phyloP scores from a whole-genome alignment of 2,329 filamentous ascomycete species.

The Cordyceps cateniannulata region DNA sequence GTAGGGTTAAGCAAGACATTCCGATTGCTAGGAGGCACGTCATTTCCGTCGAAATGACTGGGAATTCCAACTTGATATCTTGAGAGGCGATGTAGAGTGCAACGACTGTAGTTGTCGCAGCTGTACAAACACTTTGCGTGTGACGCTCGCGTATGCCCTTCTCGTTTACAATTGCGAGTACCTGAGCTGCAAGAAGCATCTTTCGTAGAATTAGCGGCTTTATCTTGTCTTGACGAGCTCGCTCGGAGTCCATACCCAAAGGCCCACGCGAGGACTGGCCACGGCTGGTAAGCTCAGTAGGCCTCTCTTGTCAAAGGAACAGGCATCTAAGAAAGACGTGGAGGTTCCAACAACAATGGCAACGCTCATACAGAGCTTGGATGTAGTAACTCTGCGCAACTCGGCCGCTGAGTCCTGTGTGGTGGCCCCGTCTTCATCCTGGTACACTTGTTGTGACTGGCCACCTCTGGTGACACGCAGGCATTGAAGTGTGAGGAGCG shows the following conservation, averaged over 20 bases:
- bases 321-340: neutral
- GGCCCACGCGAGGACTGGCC: neutral
- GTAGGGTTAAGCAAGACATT: slow-evolving; percentile 44
- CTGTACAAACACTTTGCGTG: neutral
- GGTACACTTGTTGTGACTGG: neutral
- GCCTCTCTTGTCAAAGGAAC: too few species aligned
- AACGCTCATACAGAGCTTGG: neutral
- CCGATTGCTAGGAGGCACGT: slow-evolving; percentile 29
- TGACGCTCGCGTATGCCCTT: neutral
- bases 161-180: neutral
- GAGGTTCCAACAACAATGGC: neutral
- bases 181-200: neutral
- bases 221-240: neutral
- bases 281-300: neutral
- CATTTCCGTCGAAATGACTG: neutral
- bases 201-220: neutral
- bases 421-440: neutral
- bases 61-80: too few species aligned
- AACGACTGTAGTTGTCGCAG: neutral
- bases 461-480: neutral
- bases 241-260: neutral
- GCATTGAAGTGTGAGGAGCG: neutral
- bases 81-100: neutral
- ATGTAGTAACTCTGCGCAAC: neutral
- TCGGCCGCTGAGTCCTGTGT: neutral